Evolutionary conservation across 257 asterid genomes (phyloP).

Genomic region (Nicotiana tomentosiformis): DNA sequence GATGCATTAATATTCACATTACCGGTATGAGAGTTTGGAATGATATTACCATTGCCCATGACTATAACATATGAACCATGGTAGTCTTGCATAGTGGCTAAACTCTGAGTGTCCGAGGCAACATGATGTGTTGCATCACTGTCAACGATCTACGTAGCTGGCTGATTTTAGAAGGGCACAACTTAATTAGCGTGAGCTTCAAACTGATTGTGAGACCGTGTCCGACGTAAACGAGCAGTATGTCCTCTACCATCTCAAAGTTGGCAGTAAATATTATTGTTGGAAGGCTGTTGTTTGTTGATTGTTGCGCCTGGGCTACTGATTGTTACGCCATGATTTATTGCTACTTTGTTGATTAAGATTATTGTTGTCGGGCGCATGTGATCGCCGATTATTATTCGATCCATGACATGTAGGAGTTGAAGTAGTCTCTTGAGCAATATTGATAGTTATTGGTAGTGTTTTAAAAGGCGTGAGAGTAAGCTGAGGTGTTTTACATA

Average conservation of each 20-base stretch:
- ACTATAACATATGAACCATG: background rate
- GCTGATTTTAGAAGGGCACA: background rate
- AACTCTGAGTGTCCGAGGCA: background rate
- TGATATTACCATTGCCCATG: background rate
- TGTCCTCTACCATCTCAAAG: background rate
- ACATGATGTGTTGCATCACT: background rate
- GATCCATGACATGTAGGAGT: too few relatives aligned
- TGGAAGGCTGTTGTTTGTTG: background rate
- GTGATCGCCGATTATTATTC: too few relatives aligned
- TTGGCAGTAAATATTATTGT: background rate
- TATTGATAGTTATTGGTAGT: background rate
- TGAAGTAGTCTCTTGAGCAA: background rate
- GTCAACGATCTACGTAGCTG: background rate
- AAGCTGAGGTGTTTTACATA: too few relatives aligned
- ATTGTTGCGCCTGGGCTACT: too few relatives aligned
- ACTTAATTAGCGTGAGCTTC: background rate
- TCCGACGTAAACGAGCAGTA: background rate
- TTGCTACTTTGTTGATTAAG: too few relatives aligned
- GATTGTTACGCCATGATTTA: too few relatives aligned
- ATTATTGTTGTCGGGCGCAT: too few relatives aligned
- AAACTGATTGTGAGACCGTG: background rate
- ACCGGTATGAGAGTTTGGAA: background rate
- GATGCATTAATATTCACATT: background rate
- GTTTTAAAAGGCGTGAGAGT: too few relatives aligned
- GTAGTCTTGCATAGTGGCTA: background rate